phyloP scores from a whole-genome alignment of 2,329 filamentous ascomycete genomes.

The Beauveria pseudobassiana region DNA sequence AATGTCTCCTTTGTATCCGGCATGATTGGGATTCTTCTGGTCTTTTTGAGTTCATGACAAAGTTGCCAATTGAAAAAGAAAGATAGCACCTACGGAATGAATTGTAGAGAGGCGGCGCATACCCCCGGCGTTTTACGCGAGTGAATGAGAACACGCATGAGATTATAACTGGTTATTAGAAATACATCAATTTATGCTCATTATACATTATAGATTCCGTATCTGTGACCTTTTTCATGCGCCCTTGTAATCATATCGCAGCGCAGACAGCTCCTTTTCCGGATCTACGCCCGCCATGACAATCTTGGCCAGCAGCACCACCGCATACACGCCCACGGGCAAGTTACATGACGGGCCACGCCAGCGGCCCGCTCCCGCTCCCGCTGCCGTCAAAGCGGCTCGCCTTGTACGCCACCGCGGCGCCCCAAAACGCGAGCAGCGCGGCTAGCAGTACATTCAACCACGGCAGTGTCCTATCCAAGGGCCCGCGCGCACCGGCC shows the following conservation, averaged over 20 bases:
- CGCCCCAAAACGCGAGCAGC: slow-evolving; percentile 41
- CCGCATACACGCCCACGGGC: slow-evolving; percentile 50
- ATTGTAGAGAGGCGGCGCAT: slow-evolving; percentile 1
- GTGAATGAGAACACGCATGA: neutral
- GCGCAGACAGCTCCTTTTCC: slow-evolving; percentile 50
- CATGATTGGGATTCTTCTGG: neutral
- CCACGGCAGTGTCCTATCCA: slow-evolving; percentile 51
- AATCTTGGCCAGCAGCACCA: slow-evolving; percentile 54
- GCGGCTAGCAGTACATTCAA: slow-evolving; percentile 52
- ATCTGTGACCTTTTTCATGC: slow-evolving; percentile 33
- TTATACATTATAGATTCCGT: slow-evolving; percentile 1
- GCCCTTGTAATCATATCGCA: slow-evolving; percentile 62
- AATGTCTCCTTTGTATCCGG: neutral
- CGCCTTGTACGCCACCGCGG: slow-evolving; percentile 26
- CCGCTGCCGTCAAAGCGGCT: neutral
- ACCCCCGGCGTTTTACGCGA: slow-evolving; percentile 1
- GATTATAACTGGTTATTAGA: slow-evolving; percentile 12
- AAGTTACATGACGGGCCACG: slow-evolving; percentile 40
- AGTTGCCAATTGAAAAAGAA: neutral
- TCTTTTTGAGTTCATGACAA: neutral
- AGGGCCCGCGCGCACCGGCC: slow-evolving; percentile 28
- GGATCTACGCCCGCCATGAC: slow-evolving; percentile 64
- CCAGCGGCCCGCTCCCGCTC: slow-evolving; percentile 19
- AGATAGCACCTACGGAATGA: slow-evolving; percentile 6
- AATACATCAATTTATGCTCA: neutral